Conservation (phyloP, 129 eudicot genomes). For the Centrapalus pauciflorus region DNA sequence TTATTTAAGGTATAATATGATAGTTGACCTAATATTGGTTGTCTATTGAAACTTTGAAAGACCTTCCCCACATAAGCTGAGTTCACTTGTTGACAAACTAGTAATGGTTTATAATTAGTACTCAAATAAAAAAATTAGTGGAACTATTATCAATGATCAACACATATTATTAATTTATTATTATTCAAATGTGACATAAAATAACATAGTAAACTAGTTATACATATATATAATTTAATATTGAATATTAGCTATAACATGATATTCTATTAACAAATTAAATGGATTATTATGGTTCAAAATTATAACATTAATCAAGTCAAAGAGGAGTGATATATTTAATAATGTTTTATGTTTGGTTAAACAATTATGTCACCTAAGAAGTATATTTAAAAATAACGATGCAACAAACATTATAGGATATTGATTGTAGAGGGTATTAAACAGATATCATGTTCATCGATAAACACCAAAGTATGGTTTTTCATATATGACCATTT, state of each 20-base stretch:
- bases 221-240: neutral
- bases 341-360: too few species aligned
- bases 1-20: neutral
- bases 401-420: too few species aligned
- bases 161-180: neutral
- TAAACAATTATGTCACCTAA: too few species aligned
- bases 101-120: neutral
- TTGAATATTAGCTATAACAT: neutral
- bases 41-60: neutral
- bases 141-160: neutral
- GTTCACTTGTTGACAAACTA: conserved; percentile 18
- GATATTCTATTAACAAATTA: too few species aligned
- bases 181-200: neutral
- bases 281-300: too few species aligned
- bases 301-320: too few species aligned
- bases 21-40: conserved; percentile 25
- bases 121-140: neutral
- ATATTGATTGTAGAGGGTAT: too few species aligned
- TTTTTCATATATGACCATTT: too few species aligned
- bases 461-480: too few species aligned
- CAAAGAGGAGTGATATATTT: too few species aligned
- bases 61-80: conserved; percentile 25
- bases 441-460: too few species aligned
- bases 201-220: neutral
- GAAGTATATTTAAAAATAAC: too few species aligned